Evolutionary conservation across 1,284 basidiomycete genomes (phyloP), one percentile per base, ranked within the genome.

Genomic region (Tremellales sp.): DNA sequence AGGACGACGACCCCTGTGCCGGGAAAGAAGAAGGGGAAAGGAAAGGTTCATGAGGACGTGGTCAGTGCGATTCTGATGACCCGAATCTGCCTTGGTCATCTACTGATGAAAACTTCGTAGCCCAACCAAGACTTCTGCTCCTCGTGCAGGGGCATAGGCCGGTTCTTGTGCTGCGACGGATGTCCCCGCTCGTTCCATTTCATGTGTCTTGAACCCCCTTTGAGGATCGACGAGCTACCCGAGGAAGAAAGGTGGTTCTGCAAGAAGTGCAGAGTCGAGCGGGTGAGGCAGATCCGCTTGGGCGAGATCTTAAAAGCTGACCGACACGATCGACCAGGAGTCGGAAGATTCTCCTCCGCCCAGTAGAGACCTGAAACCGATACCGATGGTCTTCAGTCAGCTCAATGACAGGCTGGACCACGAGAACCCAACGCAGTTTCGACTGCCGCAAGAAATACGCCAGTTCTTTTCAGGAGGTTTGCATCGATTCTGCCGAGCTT

Each of bases 151-250:
- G 77, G 78, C 12, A 75, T 76, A 40, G 79, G 79, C 24, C 87
- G 92, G 47, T 77, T 93, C 51, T 80, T 94, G 8, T 97, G 97
- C 70, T 99, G 94, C 72, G 94, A 98, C 68, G 92, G 93, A 12
- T 99, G 95, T 68, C 89, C 94, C 26, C 79, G 87, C 55, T 90
- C 91, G 19, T 99, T 97, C 71, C 94, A 99, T 73, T 83, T 97
- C 52, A 84, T 85, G 79, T 99, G 94, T 71, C 81, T 98, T 60
- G 87, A 97, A 68, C 94, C 94, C 34, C 94, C 94, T 19, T 81
- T 97, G 74, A 87, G 93, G 57, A 78, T 84, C 43, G 79, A 86
- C 59, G 91, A 97, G 61, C 75, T 88, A 36, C 83, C 84, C 43
- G 85, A 86, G 57, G 86, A 86, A 38, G 89, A 94, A 64, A 81